Percentiles rank a stretch among this genome's conserved stretches.
Conservation (phyloP, 1,284 basidiomycete species). For the Pulveroboletus sp. region DNA sequence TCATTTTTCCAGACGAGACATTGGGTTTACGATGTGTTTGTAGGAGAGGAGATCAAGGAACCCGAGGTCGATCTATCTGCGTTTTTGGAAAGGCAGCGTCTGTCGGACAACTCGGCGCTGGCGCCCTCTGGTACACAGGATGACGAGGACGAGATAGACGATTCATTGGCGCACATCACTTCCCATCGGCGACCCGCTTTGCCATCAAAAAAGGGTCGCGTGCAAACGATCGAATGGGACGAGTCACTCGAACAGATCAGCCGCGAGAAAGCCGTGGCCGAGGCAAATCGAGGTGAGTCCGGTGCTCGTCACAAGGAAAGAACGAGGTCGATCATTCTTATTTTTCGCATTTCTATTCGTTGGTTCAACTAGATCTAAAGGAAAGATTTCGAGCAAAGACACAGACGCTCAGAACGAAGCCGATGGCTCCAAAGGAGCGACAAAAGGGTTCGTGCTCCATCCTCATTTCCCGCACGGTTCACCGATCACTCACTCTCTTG, state of each 20-base stretch:
- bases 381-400: slow-evolving; percentile 59
- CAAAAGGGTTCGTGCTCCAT: slow-evolving; percentile 34
- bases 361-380: slow-evolving; percentile 53
- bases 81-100: slow-evolving; percentile 60
- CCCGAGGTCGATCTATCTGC: slow-evolving; percentile 69
- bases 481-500: slow-evolving; percentile 5
- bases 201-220: slow-evolving; percentile 54
- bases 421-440: slow-evolving; percentile 30
- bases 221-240: slow-evolving; percentile 65
- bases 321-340: not conserved
- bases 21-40: not conserved
- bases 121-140: slow-evolving; percentile 12
- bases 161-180: slow-evolving; percentile 50
- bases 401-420: slow-evolving; percentile 43
- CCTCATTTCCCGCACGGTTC: not conserved
- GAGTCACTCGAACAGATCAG: slow-evolving; percentile 57
- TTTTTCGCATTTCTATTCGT: not conserved
- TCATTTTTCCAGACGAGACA: not conserved
- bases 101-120: slow-evolving; percentile 34
- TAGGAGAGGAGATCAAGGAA: slow-evolving; percentile 65
- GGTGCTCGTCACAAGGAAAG: not conserved
- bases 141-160: slow-evolving; percentile 63
- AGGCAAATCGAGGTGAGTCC: slow-evolving; percentile 62
- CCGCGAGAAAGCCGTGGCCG: slow-evolving; percentile 65
- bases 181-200: slow-evolving; percentile 24